Evolutionary conservation across 140 eudicot genomes (phyloP).

Genomic region (Stevia rebaudiana): DNA sequence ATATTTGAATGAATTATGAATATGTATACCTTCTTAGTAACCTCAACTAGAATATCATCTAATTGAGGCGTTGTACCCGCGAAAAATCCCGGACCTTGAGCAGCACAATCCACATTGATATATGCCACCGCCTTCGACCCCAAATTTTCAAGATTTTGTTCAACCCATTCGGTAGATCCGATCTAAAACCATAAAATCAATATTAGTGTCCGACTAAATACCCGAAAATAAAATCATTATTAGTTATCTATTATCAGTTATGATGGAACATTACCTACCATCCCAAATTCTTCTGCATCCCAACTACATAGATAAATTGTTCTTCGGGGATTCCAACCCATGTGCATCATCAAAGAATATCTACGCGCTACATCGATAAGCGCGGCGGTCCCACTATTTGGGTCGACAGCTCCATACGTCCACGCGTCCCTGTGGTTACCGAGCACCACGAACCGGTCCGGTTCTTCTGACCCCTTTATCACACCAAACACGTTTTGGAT

Average conservation of each 20-base stretch:
- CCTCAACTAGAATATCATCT: constrained; percentile 67
- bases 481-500: constrained; percentile 73
- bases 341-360: constrained; percentile 51
- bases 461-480: constrained; percentile 75
- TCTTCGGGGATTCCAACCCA: constrained; percentile 85
- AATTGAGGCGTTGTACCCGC: constrained; percentile 86
- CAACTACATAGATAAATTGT: constrained; percentile 80
- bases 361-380: constrained; percentile 88
- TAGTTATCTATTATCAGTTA: not conserved
- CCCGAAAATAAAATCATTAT: not conserved
- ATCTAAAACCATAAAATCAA: constrained; percentile 42
- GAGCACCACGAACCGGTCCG: constrained; percentile 74
- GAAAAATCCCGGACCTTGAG: constrained; percentile 85
- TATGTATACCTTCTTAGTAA: constrained; percentile 67
- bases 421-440: constrained; percentile 99
- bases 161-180: constrained; percentile 99
- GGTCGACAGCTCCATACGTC: constrained; percentile 99
- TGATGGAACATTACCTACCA: constrained; percentile 64
- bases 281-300: constrained; percentile 99
- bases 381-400: constrained; percentile 92
- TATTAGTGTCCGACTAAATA: not conserved
- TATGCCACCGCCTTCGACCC: constrained; percentile 83
- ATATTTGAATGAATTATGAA: too few relatives aligned
- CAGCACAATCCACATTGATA: constrained; percentile 94
- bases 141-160: constrained; percentile 73